Evolutionary conservation across 306 rosid species (phyloP), one percentile per base, ranked within the genome.

Genomic region (Casuarina cunninghamiana): DNA sequence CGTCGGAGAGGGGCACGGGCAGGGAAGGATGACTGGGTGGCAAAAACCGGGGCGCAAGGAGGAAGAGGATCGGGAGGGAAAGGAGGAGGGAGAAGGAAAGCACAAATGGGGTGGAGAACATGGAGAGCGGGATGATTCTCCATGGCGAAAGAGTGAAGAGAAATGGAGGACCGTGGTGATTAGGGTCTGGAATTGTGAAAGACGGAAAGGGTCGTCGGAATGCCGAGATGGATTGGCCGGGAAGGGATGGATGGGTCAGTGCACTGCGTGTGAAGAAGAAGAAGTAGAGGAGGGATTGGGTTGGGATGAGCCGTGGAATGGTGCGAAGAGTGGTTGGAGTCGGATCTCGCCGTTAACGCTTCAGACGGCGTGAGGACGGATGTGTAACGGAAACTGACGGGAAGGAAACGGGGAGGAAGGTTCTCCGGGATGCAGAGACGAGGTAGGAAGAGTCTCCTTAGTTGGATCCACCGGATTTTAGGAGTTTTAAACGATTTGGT

Each of bases 1-100:
- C 99, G 46, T 95, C 97, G 74, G 87, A 54, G 1, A 82, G 75
- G 19, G 97, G 75, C 13, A 95, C 91, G 3, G 89, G 91, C 26
- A 82, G 0, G 10, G 88, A 53, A 13, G 54, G 69, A 0, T 46
- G 89, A 19, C 53, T 82, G 0, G 97, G 91, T 1, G 91, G 89
- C 67, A 93, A 88, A 82, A 89, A 78, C 0, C 83, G 86, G 0
- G 97, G 97, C 16, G 91, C 91, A 2, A 94, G 61, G 60, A 94
- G 80, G 89, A 90, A 88, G 65, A 91, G 82, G 70, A 92, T 69
- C 1, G 98, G 93, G 44, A 93, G 88, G 32, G 97, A 88, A 42
- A 95, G 90, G 71, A 95, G 84, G 70, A 95, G 95, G 54, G 88
- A 81, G 72, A 93, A 90, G 44, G 90, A 39, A 61, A 93, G 84